Percentiles rank a stretch among this genome's conserved stretches.
phyloP scores from a whole-genome alignment of 768 basidiomycete species.

The Auriculariales sp. region DNA sequence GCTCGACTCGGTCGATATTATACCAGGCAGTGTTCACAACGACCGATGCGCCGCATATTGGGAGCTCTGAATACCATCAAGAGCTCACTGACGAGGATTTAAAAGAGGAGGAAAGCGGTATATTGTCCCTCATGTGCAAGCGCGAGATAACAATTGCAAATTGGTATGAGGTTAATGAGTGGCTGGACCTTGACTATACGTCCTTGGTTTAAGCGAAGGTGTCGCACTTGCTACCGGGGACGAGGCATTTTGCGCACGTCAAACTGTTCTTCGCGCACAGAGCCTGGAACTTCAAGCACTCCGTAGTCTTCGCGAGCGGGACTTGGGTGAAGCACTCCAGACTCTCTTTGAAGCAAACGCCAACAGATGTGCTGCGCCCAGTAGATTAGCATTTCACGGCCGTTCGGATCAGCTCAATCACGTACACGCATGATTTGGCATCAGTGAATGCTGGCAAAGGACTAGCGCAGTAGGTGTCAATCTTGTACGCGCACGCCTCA shows the following conservation, averaged over 20 bases:
- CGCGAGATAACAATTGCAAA: too few relatives aligned
- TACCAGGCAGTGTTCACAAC: too few relatives aligned
- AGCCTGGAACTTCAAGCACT: conserved; percentile 1
- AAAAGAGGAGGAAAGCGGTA: not conserved
- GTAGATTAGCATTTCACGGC: not conserved
- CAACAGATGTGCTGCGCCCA: not conserved
- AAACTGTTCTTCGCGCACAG: not conserved
- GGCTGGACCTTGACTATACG: too few relatives aligned
- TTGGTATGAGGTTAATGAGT: too few relatives aligned
- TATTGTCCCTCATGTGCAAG: too few relatives aligned
- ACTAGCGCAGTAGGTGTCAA: not conserved
- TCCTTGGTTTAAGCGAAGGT: not conserved
- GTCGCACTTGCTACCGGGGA: not conserved
- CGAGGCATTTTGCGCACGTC: not conserved
- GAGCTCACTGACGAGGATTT: not conserved
- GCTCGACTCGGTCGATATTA: too few relatives aligned
- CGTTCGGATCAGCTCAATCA: not conserved
- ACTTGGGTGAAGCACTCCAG: not conserved
- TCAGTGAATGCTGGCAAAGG: not conserved
- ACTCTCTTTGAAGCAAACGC: not conserved
- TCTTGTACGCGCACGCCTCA: not conserved
- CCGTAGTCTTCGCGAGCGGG: not conserved
- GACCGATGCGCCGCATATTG: too few relatives aligned
- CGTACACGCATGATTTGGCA: not conserved
- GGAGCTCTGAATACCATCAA: not conserved